Evolutionary conservation across 495 filamentous ascomycete genomes (phyloP).

Genomic region (Melanomma pulvis-pyrius): DNA sequence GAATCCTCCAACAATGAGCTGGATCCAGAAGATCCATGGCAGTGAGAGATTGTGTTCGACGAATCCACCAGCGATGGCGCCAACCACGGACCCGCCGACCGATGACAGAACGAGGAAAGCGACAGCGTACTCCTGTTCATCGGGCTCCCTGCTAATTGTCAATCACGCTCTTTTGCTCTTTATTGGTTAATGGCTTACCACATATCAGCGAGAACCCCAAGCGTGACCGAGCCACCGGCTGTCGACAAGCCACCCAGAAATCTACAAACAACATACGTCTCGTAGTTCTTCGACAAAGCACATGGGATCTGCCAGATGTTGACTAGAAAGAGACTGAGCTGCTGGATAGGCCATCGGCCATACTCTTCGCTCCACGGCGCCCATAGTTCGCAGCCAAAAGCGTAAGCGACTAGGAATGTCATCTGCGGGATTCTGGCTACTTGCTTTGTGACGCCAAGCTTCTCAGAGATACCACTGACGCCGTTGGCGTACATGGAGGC

Average conservation of each 20-base stretch:
- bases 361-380: conserved; percentile 69
- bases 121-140: conserved; percentile 64
- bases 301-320: conserved; percentile 59
- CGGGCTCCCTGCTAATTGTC: too few relatives aligned
- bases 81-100: conserved; percentile 63
- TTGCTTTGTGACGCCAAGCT: conserved; percentile 39
- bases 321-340: conserved; percentile 59
- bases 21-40: conserved; percentile 63
- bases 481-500: conserved; percentile 61
- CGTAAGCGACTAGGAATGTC: conserved; percentile 64
- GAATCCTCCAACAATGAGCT: conserved; percentile 30
- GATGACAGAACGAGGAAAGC: conserved; percentile 66
- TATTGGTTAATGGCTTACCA: too few relatives aligned
- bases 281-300: conserved; percentile 58
- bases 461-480: conserved; percentile 52
- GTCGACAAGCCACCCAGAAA: conserved; percentile 62
- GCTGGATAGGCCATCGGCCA: conserved; percentile 60
- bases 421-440: conserved; percentile 43
- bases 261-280: conserved; percentile 59
- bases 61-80: conserved; percentile 65
- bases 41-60: conserved; percentile 55
- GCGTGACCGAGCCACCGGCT: conserved; percentile 66
- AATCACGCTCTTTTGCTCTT: too few relatives aligned
- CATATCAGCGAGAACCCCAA: conserved; percentile 65
- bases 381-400: conserved; percentile 69